A percentile compares a stretch with the other conserved stretches of the same genome.
Evolutionary conservation across 2,329 filamentous ascomycete species (phyloP).

Genomic region (Hirsutella thompsonii): DNA sequence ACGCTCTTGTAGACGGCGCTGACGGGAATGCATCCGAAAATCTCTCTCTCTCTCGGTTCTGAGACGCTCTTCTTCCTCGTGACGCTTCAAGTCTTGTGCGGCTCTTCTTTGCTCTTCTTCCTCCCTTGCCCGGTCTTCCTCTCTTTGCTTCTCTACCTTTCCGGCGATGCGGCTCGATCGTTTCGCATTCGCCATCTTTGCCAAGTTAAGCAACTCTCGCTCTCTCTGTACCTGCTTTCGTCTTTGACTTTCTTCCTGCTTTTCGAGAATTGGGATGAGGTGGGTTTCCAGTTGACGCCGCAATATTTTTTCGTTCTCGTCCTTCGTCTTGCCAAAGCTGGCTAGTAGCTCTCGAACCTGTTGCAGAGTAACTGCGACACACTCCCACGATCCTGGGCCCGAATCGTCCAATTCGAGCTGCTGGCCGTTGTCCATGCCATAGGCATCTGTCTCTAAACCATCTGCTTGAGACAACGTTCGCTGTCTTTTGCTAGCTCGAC

Average conservation of each 20-base stretch:
- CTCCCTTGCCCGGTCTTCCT: slow-evolving; percentile 58
- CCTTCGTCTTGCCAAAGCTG: slow-evolving; percentile 60
- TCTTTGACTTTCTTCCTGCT: slow-evolving; percentile 63
- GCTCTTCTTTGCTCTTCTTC: slow-evolving; percentile 37
- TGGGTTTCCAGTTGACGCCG: slow-evolving; percentile 61
- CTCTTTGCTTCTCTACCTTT: slow-evolving; percentile 65
- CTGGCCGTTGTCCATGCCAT: slow-evolving; percentile 18
- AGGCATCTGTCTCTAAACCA: slow-evolving; percentile 17
- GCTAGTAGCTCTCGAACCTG: slow-evolving; percentile 65
- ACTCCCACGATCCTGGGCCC: slow-evolving; percentile 79
- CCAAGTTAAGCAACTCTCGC: slow-evolving; percentile 66
- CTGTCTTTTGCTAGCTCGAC: slow-evolving; percentile 60
- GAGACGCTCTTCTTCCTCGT: slow-evolving; percentile 48
- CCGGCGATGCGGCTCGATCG: slow-evolving; percentile 79
- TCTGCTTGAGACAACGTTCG: slow-evolving; percentile 32
- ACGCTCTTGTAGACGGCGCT: slow-evolving; percentile 74
- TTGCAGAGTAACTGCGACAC: slow-evolving; percentile 66
- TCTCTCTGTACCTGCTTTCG: slow-evolving; percentile 54
- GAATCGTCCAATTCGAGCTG: slow-evolving; percentile 40
- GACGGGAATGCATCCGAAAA: slow-evolving; percentile 68
- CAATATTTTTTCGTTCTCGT: slow-evolving; percentile 74
- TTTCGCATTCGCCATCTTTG: slow-evolving; percentile 88
- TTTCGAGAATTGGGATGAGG: slow-evolving; percentile 73
- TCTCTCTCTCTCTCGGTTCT: slow-evolving; percentile 63
- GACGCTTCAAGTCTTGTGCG: slow-evolving; percentile 53